Evolutionary conservation across 176 grass and related monocot genomes (phyloP), one percentile per base, ranked within the genome.

Genomic region (Oryza meyeriana): DNA sequence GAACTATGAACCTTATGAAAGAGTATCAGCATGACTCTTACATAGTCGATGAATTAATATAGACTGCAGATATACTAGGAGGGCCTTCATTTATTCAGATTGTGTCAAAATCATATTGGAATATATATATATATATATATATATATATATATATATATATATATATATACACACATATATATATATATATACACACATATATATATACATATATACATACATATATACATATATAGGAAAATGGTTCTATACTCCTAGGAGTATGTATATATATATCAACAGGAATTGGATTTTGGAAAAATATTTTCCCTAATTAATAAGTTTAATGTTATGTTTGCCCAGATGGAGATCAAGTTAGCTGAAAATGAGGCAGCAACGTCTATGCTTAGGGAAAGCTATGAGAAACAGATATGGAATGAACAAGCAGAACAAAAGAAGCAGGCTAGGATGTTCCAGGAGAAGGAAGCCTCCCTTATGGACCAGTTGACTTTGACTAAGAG

Each of bases 341-440:
- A 99, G 96, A 99, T 92, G 88, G 84, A 94, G 59, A 58, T n/a
- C 35, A 92, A 94, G 85, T 88, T 99, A 78, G 58, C 83, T 84
- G 88, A 88, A 87, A 91, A 89, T 55, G 96, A 99, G 86, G 81
- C 81, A 75, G 77, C 83, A 67, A 91, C 89, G 71, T 91, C 86
- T 69, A 79, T 83, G 75, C 80, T 94, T 80, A 92, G 90, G 74
- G 91, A 99, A 83, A 95, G 71, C 78, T 99, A 85, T 32, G 93
- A 95, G 76, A 85, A 80, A 74, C 89, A 69, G 74, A 55, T 95
- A 85, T 75, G 82, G 81, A 89, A 57, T 41, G 87, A 91, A 69
- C 87, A 95, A 74, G 91, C 85, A 72, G 77, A 93, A 76, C 64
- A 79, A 50, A 95, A 84, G 67, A 95, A 90, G 61, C 79, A 85